Evolutionary conservation across 495 filamentous ascomycete species (phyloP), one percentile per base, ranked within the genome.

Genomic region (Penicillium argentinense): DNA sequence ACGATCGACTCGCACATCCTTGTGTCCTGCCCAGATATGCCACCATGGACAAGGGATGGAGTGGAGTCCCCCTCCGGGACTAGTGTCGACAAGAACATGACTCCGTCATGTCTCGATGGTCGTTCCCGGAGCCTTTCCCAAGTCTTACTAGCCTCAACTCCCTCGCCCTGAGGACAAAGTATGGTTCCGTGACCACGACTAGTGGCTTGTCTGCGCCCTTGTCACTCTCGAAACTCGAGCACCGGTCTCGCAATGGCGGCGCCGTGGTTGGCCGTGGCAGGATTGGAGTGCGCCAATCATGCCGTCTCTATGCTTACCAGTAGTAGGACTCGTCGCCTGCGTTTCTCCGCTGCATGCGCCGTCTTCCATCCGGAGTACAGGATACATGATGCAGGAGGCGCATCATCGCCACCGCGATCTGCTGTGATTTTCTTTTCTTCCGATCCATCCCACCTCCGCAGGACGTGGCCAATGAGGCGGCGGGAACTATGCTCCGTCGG

Each of bases 371-470:
- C 53, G 59, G 56, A 63, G 53, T 63, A 60, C 60, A 63, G 60
- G 56, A 63, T 60, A 53, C 60, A 63, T 63, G 56, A 63, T 60
- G 56, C 59, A 60, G 49, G 40, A 51, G 53, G 54, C 57, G 59
- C 59, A 59, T 62, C 56, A 59, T 62, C 44, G 56, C 59, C 58
- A 50, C 58, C 47, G 37, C 48, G 36, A 51, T 56, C 54, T 47
- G 13, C 37, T n/a, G 14, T 51, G n/a, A 27, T 13, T 41, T 28
- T 30, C 28, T 49, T 55, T 29, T 28, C 30, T 50, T 54, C 55
- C 58, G 51, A 62, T 59, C 42, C 48, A 17, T 28, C 30, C 39
- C 34, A 27, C 34, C 16, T 25, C 25, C 40, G 41, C 40, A 24
- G 48, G 48, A 40, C 37, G 51, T 38, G 43, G 21, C 33, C 43